Percentiles rank a stretch among this genome's conserved stretches.
phyloP scores from a whole-genome alignment of 108 stramenopile genomes.

The Nitzschia palea region DNA sequence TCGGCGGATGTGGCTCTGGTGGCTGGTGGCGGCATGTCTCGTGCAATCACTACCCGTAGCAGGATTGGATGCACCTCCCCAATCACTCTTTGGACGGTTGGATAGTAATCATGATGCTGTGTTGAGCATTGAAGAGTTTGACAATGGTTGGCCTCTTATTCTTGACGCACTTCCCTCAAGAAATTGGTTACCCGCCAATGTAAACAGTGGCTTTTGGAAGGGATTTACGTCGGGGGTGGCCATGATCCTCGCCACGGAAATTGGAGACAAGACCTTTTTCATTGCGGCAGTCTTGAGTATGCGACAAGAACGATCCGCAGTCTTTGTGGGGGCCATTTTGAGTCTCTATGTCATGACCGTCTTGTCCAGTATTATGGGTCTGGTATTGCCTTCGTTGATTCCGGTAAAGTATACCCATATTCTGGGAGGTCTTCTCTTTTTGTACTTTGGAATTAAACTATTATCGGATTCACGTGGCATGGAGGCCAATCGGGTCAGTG shows the following conservation, averaged over 20 bases:
- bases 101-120: slow-evolving; percentile 22
- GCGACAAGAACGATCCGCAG: slow-evolving; percentile 86
- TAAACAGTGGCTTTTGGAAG: slow-evolving; percentile 54
- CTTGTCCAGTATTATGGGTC: slow-evolving; percentile 88
- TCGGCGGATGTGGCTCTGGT: background rate
- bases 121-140: slow-evolving; percentile 23
- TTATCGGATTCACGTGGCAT: slow-evolving; percentile 83
- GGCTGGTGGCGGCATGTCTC: background rate
- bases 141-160: slow-evolving; percentile 35
- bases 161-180: slow-evolving; percentile 2
- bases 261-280: slow-evolving; percentile 99
- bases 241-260: slow-evolving; percentile 98
- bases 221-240: slow-evolving; percentile 74
- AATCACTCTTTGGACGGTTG: slow-evolving; percentile 23
- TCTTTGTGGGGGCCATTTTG: slow-evolving; percentile 90
- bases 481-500: slow-evolving; percentile 81
- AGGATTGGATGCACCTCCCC: slow-evolving; percentile 7
- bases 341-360: slow-evolving; percentile 96
- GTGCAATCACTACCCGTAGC: too few relatives aligned
- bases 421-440: slow-evolving; percentile 89
- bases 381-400: slow-evolving; percentile 89
- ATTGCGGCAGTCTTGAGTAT: slow-evolving; percentile 98
- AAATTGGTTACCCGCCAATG: slow-evolving; percentile 24
- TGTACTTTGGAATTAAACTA: slow-evolving; percentile 97
- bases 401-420: slow-evolving; percentile 93